Evolutionary conservation across 108 stramenopile species (phyloP), one percentile per base, ranked within the genome.

Genomic region (Cyclotella sp.): DNA sequence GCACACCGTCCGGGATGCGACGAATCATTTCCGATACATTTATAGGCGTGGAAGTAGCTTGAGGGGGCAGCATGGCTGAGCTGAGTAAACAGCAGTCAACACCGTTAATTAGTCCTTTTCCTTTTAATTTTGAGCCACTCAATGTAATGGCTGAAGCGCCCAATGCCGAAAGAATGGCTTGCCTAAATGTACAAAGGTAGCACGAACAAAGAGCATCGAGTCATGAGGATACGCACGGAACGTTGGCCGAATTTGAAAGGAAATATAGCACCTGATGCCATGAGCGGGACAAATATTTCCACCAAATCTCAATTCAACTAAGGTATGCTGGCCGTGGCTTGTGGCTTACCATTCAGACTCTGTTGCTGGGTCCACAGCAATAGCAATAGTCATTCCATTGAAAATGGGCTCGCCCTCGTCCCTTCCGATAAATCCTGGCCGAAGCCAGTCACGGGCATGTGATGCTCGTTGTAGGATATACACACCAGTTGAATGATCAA

Each of bases 351-450:
- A 81, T 54, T 46, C 61, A 11, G 27, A 22, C 51, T 75, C 68
- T 21, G 67, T 49, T 47, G 42, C 15, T 53, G 28, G 18, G 27
- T 78, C 77, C 19, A 82, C 39, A 4, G 77, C 72, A 52, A 82
- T 44, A 28, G 72, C 81, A 63, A 82, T 78, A 10, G 43, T 68
- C 77, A 78, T 67, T 29, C 81, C 81, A 43, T 78, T 40, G 54
- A 82, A 82, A 54, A 82, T 46, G 5, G 27, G 61, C 19, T 54
- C 26, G 0, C 68, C 74, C 16, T 40, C 70, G 11, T 66, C 77
- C 29, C 55, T 65, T 54, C 47, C n/a, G 6, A 16, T 51, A 46
- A 22, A 60, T 14, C 81, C 81, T 22, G 81, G 81, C 41, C 64
- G 77, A 51, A 66, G 62, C 76, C 76, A 82, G 29, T 44, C 40